Percentiles rank a stretch among this genome's conserved stretches.
Conservation (phyloP, 345 rosid genomes). For the Gossypium arboreum region DNA sequence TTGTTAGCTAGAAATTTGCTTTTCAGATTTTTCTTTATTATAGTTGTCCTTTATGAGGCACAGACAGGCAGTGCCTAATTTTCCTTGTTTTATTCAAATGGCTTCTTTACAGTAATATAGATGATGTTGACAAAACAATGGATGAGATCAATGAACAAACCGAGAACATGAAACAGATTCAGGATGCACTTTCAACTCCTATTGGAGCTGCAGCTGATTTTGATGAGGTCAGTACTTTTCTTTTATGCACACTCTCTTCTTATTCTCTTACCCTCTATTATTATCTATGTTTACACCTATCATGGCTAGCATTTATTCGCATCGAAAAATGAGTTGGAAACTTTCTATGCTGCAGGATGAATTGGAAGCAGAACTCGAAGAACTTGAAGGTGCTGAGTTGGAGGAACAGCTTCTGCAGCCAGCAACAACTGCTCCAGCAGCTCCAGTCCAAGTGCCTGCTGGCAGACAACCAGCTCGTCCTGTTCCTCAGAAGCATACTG, state of each 20-base stretch:
- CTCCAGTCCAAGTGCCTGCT: conserved; percentile 58
- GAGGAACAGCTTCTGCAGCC: conserved; percentile 93
- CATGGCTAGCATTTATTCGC: background rate
- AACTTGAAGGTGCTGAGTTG: conserved; percentile 80
- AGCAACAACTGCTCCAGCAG: conserved; percentile 67
- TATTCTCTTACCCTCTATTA: background rate
- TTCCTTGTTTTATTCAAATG: background rate
- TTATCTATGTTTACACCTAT: background rate
- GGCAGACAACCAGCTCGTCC: conserved; percentile 64
- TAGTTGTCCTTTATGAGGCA: background rate
- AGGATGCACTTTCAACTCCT: conserved; percentile 79
- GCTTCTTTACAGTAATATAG: conserved; percentile 54
- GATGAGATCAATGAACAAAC: conserved; percentile 89
- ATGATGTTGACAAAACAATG: conserved; percentile 85
- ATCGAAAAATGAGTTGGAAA: background rate
- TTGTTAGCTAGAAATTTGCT: background rate
- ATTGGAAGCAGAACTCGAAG: conserved; percentile 87
- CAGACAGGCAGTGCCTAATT: no score
- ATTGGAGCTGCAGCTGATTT: conserved; percentile 71
- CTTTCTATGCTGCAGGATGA: conserved; percentile 58
- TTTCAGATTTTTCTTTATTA: no score
- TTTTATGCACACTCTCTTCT: background rate
- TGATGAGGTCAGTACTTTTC: conserved; percentile 57
- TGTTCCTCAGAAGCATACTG: conserved; percentile 57
- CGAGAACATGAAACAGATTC: conserved; percentile 87